Percentiles rank a stretch among this genome's conserved stretches.
Conservation (phyloP, 495 filamentous ascomycete species). For the Aspergillus incahuasiensis region DNA sequence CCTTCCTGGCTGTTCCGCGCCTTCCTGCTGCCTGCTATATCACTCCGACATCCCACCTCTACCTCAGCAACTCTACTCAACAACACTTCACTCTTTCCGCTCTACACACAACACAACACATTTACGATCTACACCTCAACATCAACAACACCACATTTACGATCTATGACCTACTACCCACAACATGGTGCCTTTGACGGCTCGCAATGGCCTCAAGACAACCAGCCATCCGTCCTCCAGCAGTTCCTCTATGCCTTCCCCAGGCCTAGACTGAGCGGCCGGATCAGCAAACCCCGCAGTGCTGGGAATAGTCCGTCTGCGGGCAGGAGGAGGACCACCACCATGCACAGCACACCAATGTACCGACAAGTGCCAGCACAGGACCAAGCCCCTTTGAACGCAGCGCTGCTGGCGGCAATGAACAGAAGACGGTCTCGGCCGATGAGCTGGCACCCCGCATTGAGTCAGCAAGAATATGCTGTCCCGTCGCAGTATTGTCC, state of each 20-base stretch:
- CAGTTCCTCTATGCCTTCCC: slow-evolving; percentile 35
- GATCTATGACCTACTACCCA: slow-evolving; percentile 31
- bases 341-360: slow-evolving; percentile 39
- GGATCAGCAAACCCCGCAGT: slow-evolving; percentile 63
- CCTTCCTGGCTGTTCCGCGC: not conserved
- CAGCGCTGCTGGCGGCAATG: slow-evolving; percentile 35
- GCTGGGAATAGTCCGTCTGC: slow-evolving; percentile 65
- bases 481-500: slow-evolving; percentile 23
- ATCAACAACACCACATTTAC: not conserved
- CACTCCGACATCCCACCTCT: not conserved
- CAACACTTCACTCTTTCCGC: too few species aligned
- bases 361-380: slow-evolving; percentile 15
- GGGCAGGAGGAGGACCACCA: slow-evolving; percentile 50
- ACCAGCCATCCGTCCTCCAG: slow-evolving; percentile 25
- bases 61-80: not conserved
- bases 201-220: slow-evolving; percentile 27
- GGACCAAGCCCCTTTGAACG: slow-evolving; percentile 25
- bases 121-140: not conserved
- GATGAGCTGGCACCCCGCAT: slow-evolving; percentile 65
- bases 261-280: slow-evolving; percentile 33
- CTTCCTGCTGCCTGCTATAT: not conserved
- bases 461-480: slow-evolving; percentile 36
- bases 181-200: slow-evolving; percentile 28
- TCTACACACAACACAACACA: too few species aligned
- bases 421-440: slow-evolving; percentile 46